Base-by-base conservation (phyloP, 257 asterid species). In the Penstemon eatonii region DNA sequence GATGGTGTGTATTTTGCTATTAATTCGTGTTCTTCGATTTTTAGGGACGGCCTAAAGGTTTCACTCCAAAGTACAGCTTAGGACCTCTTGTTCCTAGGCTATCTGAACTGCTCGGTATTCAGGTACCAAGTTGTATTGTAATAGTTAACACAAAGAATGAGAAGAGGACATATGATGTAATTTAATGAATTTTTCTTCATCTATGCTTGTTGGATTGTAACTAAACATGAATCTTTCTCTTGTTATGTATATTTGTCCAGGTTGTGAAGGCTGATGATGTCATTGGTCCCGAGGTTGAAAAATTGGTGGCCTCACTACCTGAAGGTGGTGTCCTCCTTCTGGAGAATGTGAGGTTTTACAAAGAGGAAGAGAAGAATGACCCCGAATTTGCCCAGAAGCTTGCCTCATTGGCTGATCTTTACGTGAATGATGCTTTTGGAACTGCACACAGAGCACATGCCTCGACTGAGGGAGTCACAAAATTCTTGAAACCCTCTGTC, bases 371-470 rank as follows among this genome's bases (percentile, higher is more conserved):
- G 75, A 86, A 90, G 81, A 90, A 90, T 41, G 97, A 90, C 0
- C 97, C 96, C 0, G 96, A 86, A 76, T 88, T 88, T 70, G 97
- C 97, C 56, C 81, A 90, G 85, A 90, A 88, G 73, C 97, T 90
- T 13, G 94, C 97, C 49, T 77, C 96, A 18, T 73, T 90, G 80
- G 97, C 96, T 7, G 97, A 90, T 79, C 80, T 90, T 59, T 90
- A 5, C 3, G 97, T 90, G 73, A 88, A 90, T 69, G 97, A 89
- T 82, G 96, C 96, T 9, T 89, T 89, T 37, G 97, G 97, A 69
- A 90, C 97, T 60, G 96, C 97, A 56, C 97, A 90, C 67, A 90
- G 97, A 75, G 94, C 97, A 10, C 97, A 90, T 53, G 97, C 97
- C 74, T 90, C 97, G 38, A 90, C 97, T 0, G 96, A 87, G 82